Percentiles rank a stretch among this genome's conserved stretches.
Conservation (phyloP, 768 basidiomycete species). For the Trametes cingulata region DNA sequence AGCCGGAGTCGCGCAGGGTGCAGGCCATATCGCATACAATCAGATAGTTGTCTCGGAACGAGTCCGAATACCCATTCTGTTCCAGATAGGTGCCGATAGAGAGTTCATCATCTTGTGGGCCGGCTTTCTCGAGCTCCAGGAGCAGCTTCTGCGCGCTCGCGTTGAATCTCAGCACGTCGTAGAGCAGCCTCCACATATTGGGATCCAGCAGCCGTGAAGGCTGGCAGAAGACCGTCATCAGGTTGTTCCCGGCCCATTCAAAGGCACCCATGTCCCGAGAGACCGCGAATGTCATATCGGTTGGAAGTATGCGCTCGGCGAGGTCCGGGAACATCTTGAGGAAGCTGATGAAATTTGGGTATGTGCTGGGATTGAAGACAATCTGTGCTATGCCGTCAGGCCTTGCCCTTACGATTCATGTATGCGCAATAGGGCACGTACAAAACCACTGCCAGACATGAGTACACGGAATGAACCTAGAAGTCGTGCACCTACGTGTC, state of each 20-base stretch:
- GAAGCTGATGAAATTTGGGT: constrained; percentile 79
- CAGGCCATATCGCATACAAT: constrained; percentile 48
- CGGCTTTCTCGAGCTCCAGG: constrained; percentile 14
- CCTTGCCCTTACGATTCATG: too few relatives aligned
- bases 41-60: constrained; percentile 74
- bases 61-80: constrained; percentile 63
- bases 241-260: constrained; percentile 76
- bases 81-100: constrained; percentile 59
- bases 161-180: constrained; percentile 74
- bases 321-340: constrained; percentile 50
- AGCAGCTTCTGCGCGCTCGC: constrained; percentile 59
- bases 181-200: constrained; percentile 71
- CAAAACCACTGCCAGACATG: constrained; percentile 52
- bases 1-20: not conserved
- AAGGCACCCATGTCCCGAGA: constrained; percentile 68
- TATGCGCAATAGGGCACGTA: constrained; percentile 32
- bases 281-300: constrained; percentile 79
- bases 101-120: constrained; percentile 32
- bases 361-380: constrained; percentile 74
- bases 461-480: not conserved
- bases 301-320: constrained; percentile 44
- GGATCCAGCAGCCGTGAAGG: constrained; percentile 59
- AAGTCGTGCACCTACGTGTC: constrained; percentile 59
- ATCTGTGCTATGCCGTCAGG: constrained; percentile 44
- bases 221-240: constrained; percentile 68